These are phyloP conservation scores for Theobroma grandiflorum DNA, from an alignment of 441 rosid species.

Conservation along the genomic window DNA sequence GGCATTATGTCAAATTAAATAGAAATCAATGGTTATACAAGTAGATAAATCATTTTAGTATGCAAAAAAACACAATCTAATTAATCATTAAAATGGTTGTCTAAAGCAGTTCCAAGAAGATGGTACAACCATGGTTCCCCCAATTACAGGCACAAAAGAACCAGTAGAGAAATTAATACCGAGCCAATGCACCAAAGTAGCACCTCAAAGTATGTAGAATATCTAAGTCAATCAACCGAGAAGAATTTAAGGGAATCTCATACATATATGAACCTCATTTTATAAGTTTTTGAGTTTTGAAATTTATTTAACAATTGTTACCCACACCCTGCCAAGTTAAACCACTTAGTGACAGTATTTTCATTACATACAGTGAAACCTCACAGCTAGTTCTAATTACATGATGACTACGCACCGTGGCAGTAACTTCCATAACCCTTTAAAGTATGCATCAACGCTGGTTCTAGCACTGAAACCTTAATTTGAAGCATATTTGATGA, in stretches of 20 bases:
- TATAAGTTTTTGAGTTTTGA: not conserved
- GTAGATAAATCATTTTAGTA: not conserved
- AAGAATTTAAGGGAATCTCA: not conserved
- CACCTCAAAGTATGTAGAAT: not conserved
- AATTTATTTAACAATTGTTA: not conserved
- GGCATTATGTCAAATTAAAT: not conserved
- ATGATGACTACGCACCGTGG: not conserved
- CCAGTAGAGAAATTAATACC: not conserved
- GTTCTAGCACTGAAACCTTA: not conserved
- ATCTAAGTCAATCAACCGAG: not conserved
- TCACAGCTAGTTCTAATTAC: not conserved
- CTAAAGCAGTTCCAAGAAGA: not conserved
- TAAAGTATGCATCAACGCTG: not conserved
- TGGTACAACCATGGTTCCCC: not conserved
- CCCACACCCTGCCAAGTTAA: not conserved
- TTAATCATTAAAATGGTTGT: not conserved
- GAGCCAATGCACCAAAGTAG: not conserved
- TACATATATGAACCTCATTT: not conserved
- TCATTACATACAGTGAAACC: not conserved
- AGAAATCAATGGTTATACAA: not conserved
- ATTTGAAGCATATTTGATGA: not conserved
- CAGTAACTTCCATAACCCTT: slow-evolving; percentile 1
- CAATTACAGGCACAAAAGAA: slow-evolving; percentile 6
- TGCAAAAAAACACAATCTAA: not conserved
- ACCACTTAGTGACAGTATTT: not conserved